These are phyloP conservation scores for Dictyostelium brefeldianum DNA, from an alignment of 78 protist species.

Conservation along the genomic window DNA sequence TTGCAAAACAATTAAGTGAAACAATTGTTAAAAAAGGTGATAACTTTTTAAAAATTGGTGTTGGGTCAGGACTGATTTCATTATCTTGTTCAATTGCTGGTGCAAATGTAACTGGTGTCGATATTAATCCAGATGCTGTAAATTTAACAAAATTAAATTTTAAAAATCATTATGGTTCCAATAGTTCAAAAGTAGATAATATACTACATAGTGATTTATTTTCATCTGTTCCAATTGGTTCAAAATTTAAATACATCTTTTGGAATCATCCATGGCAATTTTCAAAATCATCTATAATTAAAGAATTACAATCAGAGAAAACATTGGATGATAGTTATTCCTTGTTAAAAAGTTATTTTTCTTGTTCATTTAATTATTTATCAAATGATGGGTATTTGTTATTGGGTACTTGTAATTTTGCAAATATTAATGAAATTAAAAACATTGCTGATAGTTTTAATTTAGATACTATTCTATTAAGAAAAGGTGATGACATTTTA, in stretches of 20 bases:
- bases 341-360: conserved; percentile 9
- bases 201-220: not conserved
- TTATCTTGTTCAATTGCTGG: not conserved
- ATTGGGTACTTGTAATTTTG: conserved; percentile 11
- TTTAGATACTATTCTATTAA: not conserved
- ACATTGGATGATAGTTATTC: not conserved
- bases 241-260: conserved; percentile 4
- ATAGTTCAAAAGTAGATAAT: not conserved
- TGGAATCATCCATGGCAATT: conserved; percentile 42
- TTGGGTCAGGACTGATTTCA: conserved; percentile 4
- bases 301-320: conserved; percentile 16
- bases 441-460: not conserved
- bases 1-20: not conserved
- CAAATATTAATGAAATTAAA: not conserved
- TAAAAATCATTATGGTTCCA: not conserved
- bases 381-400: not conserved
- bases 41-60: not conserved
- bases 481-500: not conserved
- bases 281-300: not conserved
- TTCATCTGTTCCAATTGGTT: not conserved
- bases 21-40: not conserved
- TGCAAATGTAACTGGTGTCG: conserved; percentile 1
- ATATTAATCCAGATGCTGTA: conserved; percentile 17
- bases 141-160: not conserved
- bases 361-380: not conserved